phyloP scores from a whole-genome alignment of 805 yeast genomes.

The Cephaloascus albidus region DNA sequence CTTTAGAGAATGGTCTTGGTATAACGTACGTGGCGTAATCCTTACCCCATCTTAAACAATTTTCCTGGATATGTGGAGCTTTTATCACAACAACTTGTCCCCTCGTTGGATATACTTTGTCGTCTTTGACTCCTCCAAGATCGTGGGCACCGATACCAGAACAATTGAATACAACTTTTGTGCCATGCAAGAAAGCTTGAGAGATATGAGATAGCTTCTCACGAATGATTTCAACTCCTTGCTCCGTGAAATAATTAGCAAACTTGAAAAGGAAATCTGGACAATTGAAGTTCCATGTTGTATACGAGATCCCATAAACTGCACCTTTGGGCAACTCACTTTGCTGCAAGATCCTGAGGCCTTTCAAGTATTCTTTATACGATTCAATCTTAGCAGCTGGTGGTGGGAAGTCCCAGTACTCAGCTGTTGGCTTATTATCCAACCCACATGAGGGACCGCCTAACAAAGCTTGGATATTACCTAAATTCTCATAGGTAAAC shows the following conservation, averaged over 20 bases:
- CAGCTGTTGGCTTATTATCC: conserved; percentile 45
- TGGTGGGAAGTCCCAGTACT: conserved; percentile 46
- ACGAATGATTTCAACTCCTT: conserved; percentile 45
- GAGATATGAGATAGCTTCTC: conserved; percentile 40
- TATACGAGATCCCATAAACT: conserved; percentile 44
- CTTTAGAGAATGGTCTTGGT: conserved; percentile 60
- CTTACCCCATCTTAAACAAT: conserved; percentile 51
- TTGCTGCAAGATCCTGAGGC: conserved; percentile 26
- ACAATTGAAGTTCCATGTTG: conserved; percentile 65
- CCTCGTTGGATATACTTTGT: conserved; percentile 57
- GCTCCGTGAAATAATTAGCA: conserved; percentile 26
- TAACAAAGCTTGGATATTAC: conserved; percentile 28
- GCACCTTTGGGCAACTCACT: conserved; percentile 41
- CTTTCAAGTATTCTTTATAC: conserved; percentile 37
- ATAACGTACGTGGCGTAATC: conserved; percentile 59
- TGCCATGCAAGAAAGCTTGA: conserved; percentile 35
- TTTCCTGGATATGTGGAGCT: conserved; percentile 60
- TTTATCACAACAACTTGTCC: conserved; percentile 72
- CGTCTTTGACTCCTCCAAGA: conserved; percentile 59
- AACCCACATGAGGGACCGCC: conserved; percentile 50
- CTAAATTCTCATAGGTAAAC: conserved; percentile 43
- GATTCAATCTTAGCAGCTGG: conserved; percentile 36
- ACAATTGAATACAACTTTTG: conserved; percentile 59
- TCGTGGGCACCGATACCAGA: conserved; percentile 62
- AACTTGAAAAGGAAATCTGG: conserved; percentile 49